Base-by-base conservation (phyloP, 1,284 basidiomycete genomes). In the Tylopilus sp. region DNA sequence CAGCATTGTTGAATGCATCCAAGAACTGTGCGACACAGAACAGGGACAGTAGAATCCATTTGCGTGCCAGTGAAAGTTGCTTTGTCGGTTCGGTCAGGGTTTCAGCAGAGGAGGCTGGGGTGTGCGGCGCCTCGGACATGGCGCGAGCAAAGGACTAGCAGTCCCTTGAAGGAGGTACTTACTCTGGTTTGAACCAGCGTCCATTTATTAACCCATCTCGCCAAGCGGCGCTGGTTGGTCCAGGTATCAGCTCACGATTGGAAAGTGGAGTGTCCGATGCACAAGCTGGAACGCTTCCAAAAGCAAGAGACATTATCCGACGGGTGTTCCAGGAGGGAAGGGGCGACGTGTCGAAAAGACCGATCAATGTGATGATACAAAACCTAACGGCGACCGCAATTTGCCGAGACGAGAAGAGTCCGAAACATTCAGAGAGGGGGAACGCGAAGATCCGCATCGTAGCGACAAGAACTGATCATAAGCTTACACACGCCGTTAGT, bases 101-200 rank as follows among this genome's bases (percentile, higher is more conserved):
- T 33, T 31, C 23, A 33, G 29, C 21, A 29, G 50, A 29, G 21
- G 29, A 27, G 12, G 0, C n/a, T 14, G n/a, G 14, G 17, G 29
- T 19, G 10, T 8, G 16, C 16, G 50, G 31, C 17, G 50, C 52
- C 75, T 58, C 45, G 19, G 66, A 45, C 66, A 78, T 78, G 31
- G 27, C 62, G 25, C 29, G 16, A 48, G 50, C 9, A 8, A 35
- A 58, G 53, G 53, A 35, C 42, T n/a, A 50, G 29, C 19, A 52
- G 21, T 52, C 41, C 9, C 14, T 17, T 29, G 31, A n/a, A 23
- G 25, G 39, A 27, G 9, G 25, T 45, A 37, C 62, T 25, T 50
- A 29, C 27, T 56, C 52, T 53, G 31, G 9, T 7, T 41, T 12
- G 21, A 53, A 27, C 29, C 39, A 29, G 31, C 25, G 42, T 50